Evolutionary conservation across 75 land plant genomes (phyloP), one percentile per base, ranked within the genome.

Genomic region (Chamaecyparis obtusa): DNA sequence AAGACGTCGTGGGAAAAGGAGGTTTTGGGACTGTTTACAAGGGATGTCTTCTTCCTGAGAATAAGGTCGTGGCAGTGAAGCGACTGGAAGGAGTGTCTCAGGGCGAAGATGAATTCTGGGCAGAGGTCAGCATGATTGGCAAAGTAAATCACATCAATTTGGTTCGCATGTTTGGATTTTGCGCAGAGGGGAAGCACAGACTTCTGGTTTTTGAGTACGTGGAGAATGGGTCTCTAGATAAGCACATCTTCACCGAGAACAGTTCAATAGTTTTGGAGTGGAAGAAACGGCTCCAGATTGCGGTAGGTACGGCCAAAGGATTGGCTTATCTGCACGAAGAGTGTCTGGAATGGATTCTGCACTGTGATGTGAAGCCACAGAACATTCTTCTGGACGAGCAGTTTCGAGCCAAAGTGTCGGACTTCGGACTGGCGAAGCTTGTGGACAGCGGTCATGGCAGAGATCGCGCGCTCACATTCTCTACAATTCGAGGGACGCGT

Each of bases 131-230:
- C 89, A 91, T 90, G 64, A 90, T 95, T 49, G 94, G 96, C 13
- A 91, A 88, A 77, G 92, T 95, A n/a, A 86, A 95, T 82, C 97
- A 95, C 84, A 92, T 92, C 88, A 95, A 95, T 87, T 80, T 95
- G 6, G 96, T 94, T 13, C 90, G 90, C 78, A 91, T 95, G 78
- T 91, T 94, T 87, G 96, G 97, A 21, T 94, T 91, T 83, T 96
- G 96, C 48, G 87, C 88, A 2, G 96, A 93, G 81, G 44, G 51
- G 8, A 69, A 57, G 19, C 84, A 89, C 79, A 80, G 92, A 17
- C 90, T 95, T 7, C 30, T 95, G 55, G 92, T 95, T 17, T 93
- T 89, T 67, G 97, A 95, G 84, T 91, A 87, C 69, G 72, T 95
- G 0, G 86, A 90, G 43, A 95, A 95, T 76, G 88, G 90, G 0